Evolutionary conservation across 176 grass and related monocot genomes (phyloP).

Genomic region (Oryza punctata): DNA sequence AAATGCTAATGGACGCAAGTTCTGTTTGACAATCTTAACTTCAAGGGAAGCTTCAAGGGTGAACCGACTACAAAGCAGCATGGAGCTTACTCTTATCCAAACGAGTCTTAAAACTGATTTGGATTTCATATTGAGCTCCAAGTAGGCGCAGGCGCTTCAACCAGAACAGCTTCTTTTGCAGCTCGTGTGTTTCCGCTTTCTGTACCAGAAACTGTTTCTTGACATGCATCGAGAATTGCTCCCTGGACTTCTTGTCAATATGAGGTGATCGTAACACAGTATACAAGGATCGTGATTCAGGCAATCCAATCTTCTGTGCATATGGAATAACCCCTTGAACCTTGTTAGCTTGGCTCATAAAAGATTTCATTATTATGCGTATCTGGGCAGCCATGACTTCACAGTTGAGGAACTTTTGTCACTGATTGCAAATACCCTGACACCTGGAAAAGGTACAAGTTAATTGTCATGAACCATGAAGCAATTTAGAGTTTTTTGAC

Average conservation of each 20-base stretch:
- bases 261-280: constrained; percentile 65
- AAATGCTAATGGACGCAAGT: constrained; percentile 12
- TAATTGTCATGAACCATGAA: not conserved
- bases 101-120: constrained; percentile 53
- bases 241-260: constrained; percentile 74
- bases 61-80: not conserved
- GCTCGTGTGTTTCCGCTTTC: constrained; percentile 28
- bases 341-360: constrained; percentile 49
- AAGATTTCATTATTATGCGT: constrained; percentile 62
- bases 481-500: not conserved
- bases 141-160: constrained; percentile 46
- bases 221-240: constrained; percentile 56
- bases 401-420: not conserved
- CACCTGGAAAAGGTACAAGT: not conserved
- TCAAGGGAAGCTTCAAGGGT: not conserved
- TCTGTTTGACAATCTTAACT: not conserved
- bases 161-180: constrained; percentile 57
- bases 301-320: constrained; percentile 44
- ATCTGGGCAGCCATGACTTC: constrained; percentile 45
- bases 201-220: constrained; percentile 54
- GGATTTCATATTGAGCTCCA: constrained; percentile 59
- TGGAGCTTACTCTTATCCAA: constrained; percentile 39
- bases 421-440: not conserved
- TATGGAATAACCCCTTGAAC: constrained; percentile 37
- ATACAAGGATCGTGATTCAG: constrained; percentile 45